These are phyloP conservation scores for Tolypocladium tundrense DNA, from an alignment of 2,329 filamentous ascomycete genomes.

Conservation along the genomic window DNA sequence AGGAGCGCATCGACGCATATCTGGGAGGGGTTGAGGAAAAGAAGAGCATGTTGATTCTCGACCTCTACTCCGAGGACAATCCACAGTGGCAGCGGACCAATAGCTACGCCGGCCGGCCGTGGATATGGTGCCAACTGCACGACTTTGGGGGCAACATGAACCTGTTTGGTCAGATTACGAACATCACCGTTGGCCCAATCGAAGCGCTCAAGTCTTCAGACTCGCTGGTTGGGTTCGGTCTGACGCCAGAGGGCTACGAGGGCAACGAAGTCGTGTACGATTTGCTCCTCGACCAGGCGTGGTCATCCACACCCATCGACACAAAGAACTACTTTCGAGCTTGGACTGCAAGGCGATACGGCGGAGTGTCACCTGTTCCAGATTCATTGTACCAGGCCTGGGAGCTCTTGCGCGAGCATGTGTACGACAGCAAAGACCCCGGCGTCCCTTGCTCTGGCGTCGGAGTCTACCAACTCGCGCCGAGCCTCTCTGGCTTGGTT, in stretches of 20 bases:
- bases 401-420: constrained; percentile 31
- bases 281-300: constrained; percentile 39
- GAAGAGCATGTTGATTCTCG: constrained; percentile 37
- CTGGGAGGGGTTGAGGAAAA: constrained; percentile 32
- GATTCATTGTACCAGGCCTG: constrained; percentile 29
- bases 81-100: constrained; percentile 41
- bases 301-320: constrained; percentile 31
- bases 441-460: constrained; percentile 29
- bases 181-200: constrained; percentile 35
- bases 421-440: constrained; percentile 39
- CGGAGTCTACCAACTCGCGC: constrained; percentile 33
- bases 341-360: constrained; percentile 35
- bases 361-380: constrained; percentile 13
- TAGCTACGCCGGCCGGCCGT: constrained; percentile 39
- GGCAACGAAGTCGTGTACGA: constrained; percentile 43
- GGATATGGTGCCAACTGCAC: constrained; percentile 44
- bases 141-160: constrained; percentile 39
- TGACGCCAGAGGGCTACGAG: constrained; percentile 39
- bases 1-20: constrained; percentile 35
- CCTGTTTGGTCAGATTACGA: constrained; percentile 38
- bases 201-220: constrained; percentile 28
- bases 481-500: constrained; percentile 28
- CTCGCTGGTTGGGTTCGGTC: constrained; percentile 35
- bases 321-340: constrained; percentile 31
- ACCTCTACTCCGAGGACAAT: constrained; percentile 36